Conservation (phyloP, 2,329 filamentous ascomycete genomes). For the Fusarium nelsonii region DNA sequence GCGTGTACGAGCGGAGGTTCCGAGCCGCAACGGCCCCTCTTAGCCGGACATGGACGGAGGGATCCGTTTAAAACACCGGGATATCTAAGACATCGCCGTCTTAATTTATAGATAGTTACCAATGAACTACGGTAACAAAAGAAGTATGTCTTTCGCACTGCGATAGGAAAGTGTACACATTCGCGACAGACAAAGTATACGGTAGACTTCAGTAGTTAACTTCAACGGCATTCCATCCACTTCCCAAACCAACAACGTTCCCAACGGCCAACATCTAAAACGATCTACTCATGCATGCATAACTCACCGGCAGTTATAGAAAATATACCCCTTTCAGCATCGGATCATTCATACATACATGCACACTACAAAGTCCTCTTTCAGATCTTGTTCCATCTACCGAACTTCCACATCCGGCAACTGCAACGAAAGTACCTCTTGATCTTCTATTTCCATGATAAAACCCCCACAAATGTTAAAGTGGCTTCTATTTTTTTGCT, state of each 20-base stretch:
- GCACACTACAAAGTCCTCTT: constrained; percentile 1
- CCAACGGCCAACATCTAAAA: not conserved
- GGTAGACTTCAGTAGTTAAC: not conserved
- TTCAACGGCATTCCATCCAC: not conserved
- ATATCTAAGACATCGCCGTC: constrained; percentile 9
- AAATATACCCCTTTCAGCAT: constrained; percentile 8
- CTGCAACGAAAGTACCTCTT: constrained; percentile 21
- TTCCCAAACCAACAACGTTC: not conserved
- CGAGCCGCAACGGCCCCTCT: constrained; percentile 34
- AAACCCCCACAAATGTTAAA: not conserved
- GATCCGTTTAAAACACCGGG: constrained; percentile 2
- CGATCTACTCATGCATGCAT: constrained; percentile 19
- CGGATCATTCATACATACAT: not conserved
- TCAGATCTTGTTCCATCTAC: constrained; percentile 5
- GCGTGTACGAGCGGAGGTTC: constrained; percentile 12
- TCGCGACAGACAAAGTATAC: not conserved
- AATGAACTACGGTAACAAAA: not conserved
- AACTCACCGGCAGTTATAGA: constrained; percentile 14
- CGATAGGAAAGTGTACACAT: not conserved
- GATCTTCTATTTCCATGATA: not conserved
- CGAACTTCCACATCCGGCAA: constrained; percentile 27
- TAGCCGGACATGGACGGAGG: constrained; percentile 19
- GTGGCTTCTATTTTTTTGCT: not conserved
- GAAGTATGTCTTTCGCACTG: not conserved
- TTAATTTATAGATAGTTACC: not conserved